Percentiles rank a stretch among this genome's conserved stretches.
phyloP scores from a whole-genome alignment of 192 early-diverging fungal species.

The Gryganskiella cystojenkinii region DNA sequence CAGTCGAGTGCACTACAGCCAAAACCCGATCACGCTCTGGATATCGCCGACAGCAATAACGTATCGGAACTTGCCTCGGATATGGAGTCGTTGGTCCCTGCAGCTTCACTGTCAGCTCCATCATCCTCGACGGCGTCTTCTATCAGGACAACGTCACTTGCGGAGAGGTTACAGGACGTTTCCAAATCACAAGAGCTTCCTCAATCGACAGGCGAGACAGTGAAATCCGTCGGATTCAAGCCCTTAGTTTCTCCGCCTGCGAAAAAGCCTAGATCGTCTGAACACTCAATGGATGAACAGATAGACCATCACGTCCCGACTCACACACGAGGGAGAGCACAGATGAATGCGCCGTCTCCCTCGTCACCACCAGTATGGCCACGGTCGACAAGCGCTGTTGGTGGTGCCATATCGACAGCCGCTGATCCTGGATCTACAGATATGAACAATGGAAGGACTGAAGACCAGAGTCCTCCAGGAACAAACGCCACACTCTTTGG shows the following conservation, averaged over 20 bases:
- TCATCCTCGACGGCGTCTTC: background rate
- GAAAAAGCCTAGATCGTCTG: conserved; percentile 36
- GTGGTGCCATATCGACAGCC: too few relatives aligned
- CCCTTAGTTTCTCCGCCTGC: background rate
- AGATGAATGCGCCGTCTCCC: background rate
- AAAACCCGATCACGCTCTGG: conserved; percentile 11
- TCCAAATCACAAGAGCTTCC: conserved; percentile 6
- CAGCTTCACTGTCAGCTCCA: background rate
- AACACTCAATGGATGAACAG: conserved; percentile 11
- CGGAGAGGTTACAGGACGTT: background rate
- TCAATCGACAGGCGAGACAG: background rate
- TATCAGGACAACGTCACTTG: background rate
- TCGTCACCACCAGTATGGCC: conserved; percentile 19
- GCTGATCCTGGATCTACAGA: background rate
- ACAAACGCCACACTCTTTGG: conserved; percentile 24
- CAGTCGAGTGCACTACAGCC: conserved; percentile 24
- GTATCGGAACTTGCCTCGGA: too few relatives aligned
- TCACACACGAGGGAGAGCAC: background rate
- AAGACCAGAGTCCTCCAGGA: conserved; percentile 4
- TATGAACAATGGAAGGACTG: background rate
- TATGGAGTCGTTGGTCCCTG: too few relatives aligned
- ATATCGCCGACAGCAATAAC: background rate
- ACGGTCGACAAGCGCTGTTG: background rate
- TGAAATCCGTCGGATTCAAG: background rate
- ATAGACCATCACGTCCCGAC: background rate